phyloP scores from a whole-genome alignment of 805 yeast genomes.

The Candida sakaeoensis region DNA sequence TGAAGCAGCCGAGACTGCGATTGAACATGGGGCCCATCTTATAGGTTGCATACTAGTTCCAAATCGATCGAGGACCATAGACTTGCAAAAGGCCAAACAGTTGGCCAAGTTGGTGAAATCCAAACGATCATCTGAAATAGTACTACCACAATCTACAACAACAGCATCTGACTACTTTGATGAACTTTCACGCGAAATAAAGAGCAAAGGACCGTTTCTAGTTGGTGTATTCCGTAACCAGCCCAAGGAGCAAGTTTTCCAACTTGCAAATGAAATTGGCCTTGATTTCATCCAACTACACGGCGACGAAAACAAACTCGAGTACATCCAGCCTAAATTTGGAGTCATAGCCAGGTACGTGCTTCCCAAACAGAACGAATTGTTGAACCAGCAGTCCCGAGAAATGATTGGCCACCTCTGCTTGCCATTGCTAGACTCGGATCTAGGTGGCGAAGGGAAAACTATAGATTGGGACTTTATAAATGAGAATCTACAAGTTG shows the following conservation, averaged over 20 bases:
- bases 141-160: conserved; percentile 10
- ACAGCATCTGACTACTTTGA: conserved; percentile 28
- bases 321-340: conserved; percentile 33
- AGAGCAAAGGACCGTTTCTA: conserved; percentile 55
- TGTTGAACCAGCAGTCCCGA: conserved; percentile 19
- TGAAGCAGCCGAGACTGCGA: conserved; percentile 69
- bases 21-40: conserved; percentile 68
- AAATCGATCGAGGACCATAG: conserved; percentile 66
- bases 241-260: conserved; percentile 55
- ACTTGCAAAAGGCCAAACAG: conserved; percentile 22
- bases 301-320: conserved; percentile 58
- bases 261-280: conserved; percentile 38
- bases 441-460: conserved; percentile 88
- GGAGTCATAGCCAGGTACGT: conserved; percentile 77
- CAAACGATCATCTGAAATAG: conserved; percentile 15
- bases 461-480: conserved; percentile 63
- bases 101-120: conserved; percentile 26
- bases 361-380: conserved; percentile 48
- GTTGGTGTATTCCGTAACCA: conserved; percentile 95
- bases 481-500: conserved; percentile 34
- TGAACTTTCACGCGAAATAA: conserved; percentile 17
- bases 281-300: conserved; percentile 87
- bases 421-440: conserved; percentile 76
- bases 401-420: conserved; percentile 13
- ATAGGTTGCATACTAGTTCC: conserved; percentile 90